phyloP scores from a whole-genome alignment of 495 filamentous ascomycete species.

The Aspergillus wentii region DNA sequence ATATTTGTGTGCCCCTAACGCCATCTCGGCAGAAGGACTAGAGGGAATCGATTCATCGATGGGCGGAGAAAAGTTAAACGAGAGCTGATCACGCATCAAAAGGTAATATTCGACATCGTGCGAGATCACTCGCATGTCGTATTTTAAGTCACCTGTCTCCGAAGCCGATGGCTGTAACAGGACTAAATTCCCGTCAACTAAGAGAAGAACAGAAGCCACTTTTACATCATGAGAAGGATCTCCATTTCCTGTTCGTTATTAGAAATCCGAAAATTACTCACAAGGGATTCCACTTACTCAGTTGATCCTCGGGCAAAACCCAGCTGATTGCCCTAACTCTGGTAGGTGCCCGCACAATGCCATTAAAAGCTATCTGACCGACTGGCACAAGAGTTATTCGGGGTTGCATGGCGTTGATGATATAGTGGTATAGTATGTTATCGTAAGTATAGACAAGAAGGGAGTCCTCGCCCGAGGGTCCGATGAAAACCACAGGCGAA shows the following conservation, averaged over 20 bases:
- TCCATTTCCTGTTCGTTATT: constrained; percentile 56
- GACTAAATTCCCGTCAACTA: constrained; percentile 95
- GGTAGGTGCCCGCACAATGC: constrained; percentile 89
- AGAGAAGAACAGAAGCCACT: constrained; percentile 87
- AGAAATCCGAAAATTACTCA: constrained; percentile 7
- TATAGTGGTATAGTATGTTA: constrained; percentile 91
- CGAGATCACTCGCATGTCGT: constrained; percentile 95
- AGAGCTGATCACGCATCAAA: constrained; percentile 81
- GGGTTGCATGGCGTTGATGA: constrained; percentile 66
- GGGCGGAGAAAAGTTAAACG: constrained; percentile 39
- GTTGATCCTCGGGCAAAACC: constrained; percentile 88
- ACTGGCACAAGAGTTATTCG: constrained; percentile 81
- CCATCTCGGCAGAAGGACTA: constrained; percentile 47
- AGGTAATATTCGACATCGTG: constrained; percentile 94
- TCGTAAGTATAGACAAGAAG: constrained; percentile 95
- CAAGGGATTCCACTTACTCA: constrained; percentile 46
- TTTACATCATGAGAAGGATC: constrained; percentile 96
- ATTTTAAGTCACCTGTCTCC: constrained; percentile 77
- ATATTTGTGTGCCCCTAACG: constrained; percentile 36
- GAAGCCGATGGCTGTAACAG: constrained; percentile 79
- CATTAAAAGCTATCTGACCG: constrained; percentile 94
- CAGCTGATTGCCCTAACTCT: constrained; percentile 91
- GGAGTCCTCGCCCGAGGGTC: constrained; percentile 87
- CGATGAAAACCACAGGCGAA: constrained; percentile 79
- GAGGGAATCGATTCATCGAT: constrained; percentile 42